Evolutionary conservation across 164 flowering plant genomes (phyloP).

Genomic region (Cinnamomum chago): DNA sequence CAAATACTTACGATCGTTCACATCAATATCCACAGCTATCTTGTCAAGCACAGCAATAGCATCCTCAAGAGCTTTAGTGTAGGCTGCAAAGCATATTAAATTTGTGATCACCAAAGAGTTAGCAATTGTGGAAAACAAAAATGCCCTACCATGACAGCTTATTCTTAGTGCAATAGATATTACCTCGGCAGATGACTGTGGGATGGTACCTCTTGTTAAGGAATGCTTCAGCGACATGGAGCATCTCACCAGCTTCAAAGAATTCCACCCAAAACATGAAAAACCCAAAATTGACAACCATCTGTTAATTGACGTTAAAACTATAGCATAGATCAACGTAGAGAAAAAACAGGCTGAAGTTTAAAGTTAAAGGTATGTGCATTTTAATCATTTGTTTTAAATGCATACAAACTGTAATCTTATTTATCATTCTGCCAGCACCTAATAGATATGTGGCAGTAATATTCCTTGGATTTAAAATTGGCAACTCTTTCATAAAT

Average conservation of each 20-base stretch:
- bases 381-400: no score
- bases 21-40: conserved; percentile 77
- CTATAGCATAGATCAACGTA: no score
- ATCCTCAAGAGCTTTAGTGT: conserved; percentile 88
- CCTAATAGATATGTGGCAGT: neutral
- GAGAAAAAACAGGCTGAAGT: no score
- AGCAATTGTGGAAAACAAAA: neutral
- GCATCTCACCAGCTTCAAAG: conserved; percentile 92
- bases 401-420: neutral
- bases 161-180: neutral
- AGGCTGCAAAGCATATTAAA: conserved; percentile 46
- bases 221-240: conserved; percentile 94
- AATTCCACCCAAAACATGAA: conserved; percentile 1
- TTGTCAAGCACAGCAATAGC: conserved; percentile 85
- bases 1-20: conserved; percentile 62
- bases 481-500: neutral
- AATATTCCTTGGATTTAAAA: neutral
- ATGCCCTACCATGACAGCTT: neutral
- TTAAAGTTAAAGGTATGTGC: neutral
- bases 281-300: no score
- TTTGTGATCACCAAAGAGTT: neutral
- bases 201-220: conserved; percentile 85
- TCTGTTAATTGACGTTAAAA: no score
- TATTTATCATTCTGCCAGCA: neutral
- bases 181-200: conserved; percentile 90